Percentiles rank a stretch among this genome's conserved stretches.
These are phyloP conservation scores for Boletus albobrunnescens DNA, from an alignment of 1,284 basidiomycete species.

Conservation along the genomic window DNA sequence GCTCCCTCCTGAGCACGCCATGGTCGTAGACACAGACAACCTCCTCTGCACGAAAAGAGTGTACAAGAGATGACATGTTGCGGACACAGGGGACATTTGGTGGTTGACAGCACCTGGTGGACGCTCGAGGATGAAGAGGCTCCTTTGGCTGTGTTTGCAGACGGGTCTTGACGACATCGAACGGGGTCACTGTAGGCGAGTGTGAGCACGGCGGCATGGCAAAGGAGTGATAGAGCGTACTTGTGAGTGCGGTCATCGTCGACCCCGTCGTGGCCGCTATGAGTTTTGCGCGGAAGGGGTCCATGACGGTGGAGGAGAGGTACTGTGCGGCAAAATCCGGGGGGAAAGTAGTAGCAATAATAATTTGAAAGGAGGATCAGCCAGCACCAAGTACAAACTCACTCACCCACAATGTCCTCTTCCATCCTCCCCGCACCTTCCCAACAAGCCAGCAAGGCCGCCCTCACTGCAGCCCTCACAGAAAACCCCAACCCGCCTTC, in stretches of 20 bases:
- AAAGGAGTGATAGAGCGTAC: slow-evolving; percentile 37
- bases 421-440: slow-evolving; percentile 51
- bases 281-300: slow-evolving; percentile 73
- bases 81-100: slow-evolving; percentile 59
- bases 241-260: slow-evolving; percentile 78
- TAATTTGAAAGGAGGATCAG: slow-evolving; percentile 15
- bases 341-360: background rate
- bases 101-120: slow-evolving; percentile 68
- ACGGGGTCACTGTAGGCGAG: slow-evolving; percentile 75
- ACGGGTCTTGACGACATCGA: slow-evolving; percentile 93
- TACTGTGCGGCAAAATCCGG: slow-evolving; percentile 29
- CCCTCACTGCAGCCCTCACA: slow-evolving; percentile 64
- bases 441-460: slow-evolving; percentile 69
- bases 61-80: slow-evolving; percentile 69
- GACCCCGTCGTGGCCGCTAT: slow-evolving; percentile 80
- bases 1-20: slow-evolving; percentile 64
- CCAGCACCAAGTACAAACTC: background rate
- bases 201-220: slow-evolving; percentile 7
- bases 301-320: slow-evolving; percentile 43
- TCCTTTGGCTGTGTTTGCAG: slow-evolving; percentile 74
- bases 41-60: slow-evolving; percentile 49
- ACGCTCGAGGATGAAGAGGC: slow-evolving; percentile 48
- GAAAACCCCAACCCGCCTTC: slow-evolving; percentile 42
- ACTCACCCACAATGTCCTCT: slow-evolving; percentile 25
- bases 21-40: slow-evolving; percentile 76